Conservation (phyloP, 2,329 filamentous ascomycete genomes). For the Cladosporium sp. region DNA sequence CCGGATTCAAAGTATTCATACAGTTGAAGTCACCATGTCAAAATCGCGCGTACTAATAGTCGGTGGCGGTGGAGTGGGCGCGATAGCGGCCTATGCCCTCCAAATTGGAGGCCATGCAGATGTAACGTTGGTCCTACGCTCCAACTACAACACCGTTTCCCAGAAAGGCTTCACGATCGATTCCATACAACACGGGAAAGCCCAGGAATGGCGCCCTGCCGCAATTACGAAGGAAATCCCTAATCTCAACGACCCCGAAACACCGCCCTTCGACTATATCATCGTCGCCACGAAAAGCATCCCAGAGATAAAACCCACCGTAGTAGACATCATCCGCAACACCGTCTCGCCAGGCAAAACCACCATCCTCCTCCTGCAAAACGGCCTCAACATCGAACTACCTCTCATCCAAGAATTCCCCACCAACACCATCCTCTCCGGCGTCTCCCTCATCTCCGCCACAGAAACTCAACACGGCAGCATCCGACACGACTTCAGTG, state of each 20-base stretch:
- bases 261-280: slow-evolving; percentile 49
- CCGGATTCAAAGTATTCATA: no score
- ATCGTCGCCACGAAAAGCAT: slow-evolving; percentile 57
- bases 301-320: slow-evolving; percentile 48
- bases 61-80: slow-evolving; percentile 54
- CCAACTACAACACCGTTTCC: slow-evolving; percentile 50
- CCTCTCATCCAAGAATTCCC: slow-evolving; percentile 51
- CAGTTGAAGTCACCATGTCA: slow-evolving; percentile 1
- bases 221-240: slow-evolving; percentile 45
- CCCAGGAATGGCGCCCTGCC: slow-evolving; percentile 47
- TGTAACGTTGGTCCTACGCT: slow-evolving; percentile 54
- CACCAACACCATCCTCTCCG: slow-evolving; percentile 46
- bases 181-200: slow-evolving; percentile 52
- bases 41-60: slow-evolving; percentile 48
- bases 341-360: slow-evolving; percentile 51
- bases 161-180: slow-evolving; percentile 51
- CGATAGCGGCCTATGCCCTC: slow-evolving; percentile 53
- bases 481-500: slow-evolving; percentile 52
- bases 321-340: slow-evolving; percentile 44
- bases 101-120: slow-evolving; percentile 47
- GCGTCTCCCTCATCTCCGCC: slow-evolving; percentile 51
- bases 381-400: slow-evolving; percentile 61
- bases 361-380: slow-evolving; percentile 56
- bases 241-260: slow-evolving; percentile 33
- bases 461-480: slow-evolving; percentile 45